Evolutionary conservation across 306 rosid genomes (phyloP).

Genomic region (Ceratonia siliqua): DNA sequence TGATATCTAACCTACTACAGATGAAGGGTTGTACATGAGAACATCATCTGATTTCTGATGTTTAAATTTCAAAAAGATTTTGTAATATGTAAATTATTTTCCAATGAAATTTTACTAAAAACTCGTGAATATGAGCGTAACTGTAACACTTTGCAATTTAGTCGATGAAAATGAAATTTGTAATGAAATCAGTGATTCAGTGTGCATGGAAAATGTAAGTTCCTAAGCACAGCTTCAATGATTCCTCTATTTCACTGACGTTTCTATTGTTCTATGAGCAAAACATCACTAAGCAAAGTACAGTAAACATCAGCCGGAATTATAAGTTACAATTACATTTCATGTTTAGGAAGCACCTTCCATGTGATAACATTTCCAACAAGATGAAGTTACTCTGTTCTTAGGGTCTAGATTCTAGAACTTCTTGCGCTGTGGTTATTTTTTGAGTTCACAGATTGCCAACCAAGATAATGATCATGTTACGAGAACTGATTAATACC

Average conservation of each 20-base stretch:
- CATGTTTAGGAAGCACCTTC: slow-evolving; percentile 6
- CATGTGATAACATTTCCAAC: neutral
- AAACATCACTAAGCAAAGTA: slow-evolving; percentile 13
- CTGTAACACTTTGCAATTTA: neutral
- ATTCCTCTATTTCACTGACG: neutral
- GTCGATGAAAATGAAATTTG: neutral
- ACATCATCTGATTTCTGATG: neutral
- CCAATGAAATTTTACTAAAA: neutral
- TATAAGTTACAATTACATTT: neutral
- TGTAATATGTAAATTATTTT: neutral
- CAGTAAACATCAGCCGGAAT: neutral
- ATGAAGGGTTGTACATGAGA: neutral
- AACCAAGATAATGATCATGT: neutral
- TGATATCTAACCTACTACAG: neutral
- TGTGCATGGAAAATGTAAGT: neutral
- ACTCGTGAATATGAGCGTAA: neutral
- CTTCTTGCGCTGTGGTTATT: neutral
- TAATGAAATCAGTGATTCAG: neutral
- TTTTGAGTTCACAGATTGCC: neutral
- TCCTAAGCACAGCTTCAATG: neutral
- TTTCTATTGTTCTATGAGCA: slow-evolving; percentile 12
- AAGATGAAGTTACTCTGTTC: slow-evolving; percentile 14
- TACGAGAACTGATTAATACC: slow-evolving; percentile 44
- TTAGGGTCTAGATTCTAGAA: neutral
- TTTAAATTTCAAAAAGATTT: neutral